Base-by-base conservation (phyloP, 371 early-diverging fungal species). In the Mycotypha africana region DNA sequence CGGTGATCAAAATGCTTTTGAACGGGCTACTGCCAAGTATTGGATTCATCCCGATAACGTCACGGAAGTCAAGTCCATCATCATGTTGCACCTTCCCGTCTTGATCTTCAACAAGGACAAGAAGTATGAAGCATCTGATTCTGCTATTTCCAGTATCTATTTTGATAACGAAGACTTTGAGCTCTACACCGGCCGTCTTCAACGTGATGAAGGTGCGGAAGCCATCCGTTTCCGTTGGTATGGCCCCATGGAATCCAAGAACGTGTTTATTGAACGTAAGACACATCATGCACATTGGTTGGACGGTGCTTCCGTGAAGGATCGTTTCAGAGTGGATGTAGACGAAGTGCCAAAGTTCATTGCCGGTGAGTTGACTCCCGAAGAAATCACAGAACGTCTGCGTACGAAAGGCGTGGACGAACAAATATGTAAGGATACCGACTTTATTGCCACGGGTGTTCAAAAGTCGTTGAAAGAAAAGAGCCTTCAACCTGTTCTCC, bases 11-110 rank as follows among this genome's bases (percentile, higher is more conserved):
- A 62, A 53, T 41, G 62, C 62, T 12, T 62, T 62, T 45, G 62
- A 62, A 42, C 53, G 62, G 21, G 62, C 62, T 9, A 62, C 65
- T 25, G 60, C 60, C 22, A 65, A 65, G 67, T 99, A 94, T 67
- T 99, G 98, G 98, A 92, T 99, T 4, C 94, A 93, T 47, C 91
- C 91, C 1, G 96, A 98, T 62, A 96, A 99, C 65, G 87, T 99
- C 28, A 90, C 89, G 43, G 94, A 95, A 60, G 84, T 99, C 57
- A 92, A 95, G 61, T 79, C 86, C 32, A 74, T 81, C 55, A 92
- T 99, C 53, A 78, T 97, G 47, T 84, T 87, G 60, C 83, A 96
- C 56, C 79, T 99, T 16, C 99, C 99, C 14, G 93, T 98, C 19
- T 77, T 96, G 49, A 79, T 98, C 20, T 97, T 92, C 65, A 55